Percentiles rank a stretch among this genome's conserved stretches.
Evolutionary conservation across 1,284 basidiomycete genomes (phyloP).

Genomic region (Phlebopus sp.): DNA sequence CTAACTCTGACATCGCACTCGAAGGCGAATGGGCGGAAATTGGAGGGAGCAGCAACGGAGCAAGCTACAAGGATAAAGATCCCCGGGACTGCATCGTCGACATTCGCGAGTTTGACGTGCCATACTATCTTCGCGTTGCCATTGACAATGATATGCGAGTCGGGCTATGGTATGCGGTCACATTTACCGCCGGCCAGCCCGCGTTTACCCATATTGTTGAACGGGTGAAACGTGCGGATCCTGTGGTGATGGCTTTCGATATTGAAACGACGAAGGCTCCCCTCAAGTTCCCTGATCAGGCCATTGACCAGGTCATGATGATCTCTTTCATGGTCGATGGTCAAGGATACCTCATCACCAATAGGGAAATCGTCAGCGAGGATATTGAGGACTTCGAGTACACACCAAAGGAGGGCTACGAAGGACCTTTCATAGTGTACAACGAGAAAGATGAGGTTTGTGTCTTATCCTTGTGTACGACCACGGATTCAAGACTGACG

Average conservation of each 20-base stretch:
- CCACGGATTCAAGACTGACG: background rate
- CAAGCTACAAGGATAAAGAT: conserved; percentile 61
- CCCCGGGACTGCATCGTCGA: conserved; percentile 92
- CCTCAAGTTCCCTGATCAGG: conserved; percentile 96
- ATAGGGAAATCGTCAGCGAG: conserved; percentile 95
- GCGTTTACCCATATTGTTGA: conserved; percentile 73
- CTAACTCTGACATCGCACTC: conserved; percentile 59
- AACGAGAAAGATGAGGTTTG: conserved; percentile 90
- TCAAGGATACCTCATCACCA: conserved; percentile 96
- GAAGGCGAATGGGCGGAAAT: conserved; percentile 64
- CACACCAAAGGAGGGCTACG: conserved; percentile 97
- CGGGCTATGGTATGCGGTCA: conserved; percentile 94
- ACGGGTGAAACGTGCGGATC: conserved; percentile 97
- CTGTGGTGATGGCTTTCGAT: conserved; percentile 98
- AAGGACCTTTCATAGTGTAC: conserved; percentile 95
- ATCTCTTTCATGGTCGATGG: conserved; percentile 99
- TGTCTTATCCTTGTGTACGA: background rate
- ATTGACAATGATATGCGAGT: conserved; percentile 99
- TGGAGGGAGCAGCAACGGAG: conserved; percentile 40
- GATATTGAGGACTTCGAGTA: conserved; percentile 99
- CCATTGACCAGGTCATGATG: conserved; percentile 99
- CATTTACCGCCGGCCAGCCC: conserved; percentile 81
- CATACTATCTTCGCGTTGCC: conserved; percentile 96
- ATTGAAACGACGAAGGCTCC: conserved; percentile 99
- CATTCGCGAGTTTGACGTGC: conserved; percentile 94